phyloP scores from a whole-genome alignment of 2,329 filamentous ascomycete species.

The Beauveria rudraprayagi region DNA sequence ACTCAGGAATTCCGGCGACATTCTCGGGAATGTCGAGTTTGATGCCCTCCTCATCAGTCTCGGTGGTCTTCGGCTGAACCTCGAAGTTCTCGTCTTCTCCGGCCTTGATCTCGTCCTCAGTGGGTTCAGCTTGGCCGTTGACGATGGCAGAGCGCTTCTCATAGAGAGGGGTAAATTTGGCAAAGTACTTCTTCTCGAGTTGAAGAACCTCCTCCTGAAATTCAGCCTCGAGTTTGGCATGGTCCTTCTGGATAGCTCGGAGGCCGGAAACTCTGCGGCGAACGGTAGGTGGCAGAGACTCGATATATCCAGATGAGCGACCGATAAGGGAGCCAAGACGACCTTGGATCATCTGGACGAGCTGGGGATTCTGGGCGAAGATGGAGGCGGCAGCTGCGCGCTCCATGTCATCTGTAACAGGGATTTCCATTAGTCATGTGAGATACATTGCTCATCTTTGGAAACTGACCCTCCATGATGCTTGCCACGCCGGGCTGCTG shows the following conservation, averaged over 20 bases:
- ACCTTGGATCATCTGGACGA: slow-evolving; percentile 96
- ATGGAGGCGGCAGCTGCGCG: slow-evolving; percentile 80
- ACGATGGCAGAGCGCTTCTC: slow-evolving; percentile 89
- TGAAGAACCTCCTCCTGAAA: slow-evolving; percentile 98
- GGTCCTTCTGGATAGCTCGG: slow-evolving; percentile 97
- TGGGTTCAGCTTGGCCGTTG: slow-evolving; percentile 80
- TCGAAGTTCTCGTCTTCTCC: slow-evolving; percentile 76
- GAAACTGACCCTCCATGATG: slow-evolving; percentile 85
- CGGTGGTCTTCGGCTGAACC: slow-evolving; percentile 62
- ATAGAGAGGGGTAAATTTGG: slow-evolving; percentile 96
- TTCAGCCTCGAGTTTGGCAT: slow-evolving; percentile 94
- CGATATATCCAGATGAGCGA: slow-evolving; percentile 93
- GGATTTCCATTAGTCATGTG: slow-evolving; percentile 16
- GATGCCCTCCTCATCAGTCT: slow-evolving; percentile 53
- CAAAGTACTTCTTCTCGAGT: slow-evolving; percentile 99
- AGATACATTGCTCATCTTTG: slow-evolving; percentile 9
- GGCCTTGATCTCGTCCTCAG: slow-evolving; percentile 75
- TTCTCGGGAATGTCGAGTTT: slow-evolving; percentile 47
- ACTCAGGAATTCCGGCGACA: slow-evolving; percentile 85
- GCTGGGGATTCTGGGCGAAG: slow-evolving; percentile 89
- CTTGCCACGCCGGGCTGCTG: slow-evolving; percentile 89
- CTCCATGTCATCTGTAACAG: slow-evolving; percentile 72
- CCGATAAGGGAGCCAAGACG: slow-evolving; percentile 90
- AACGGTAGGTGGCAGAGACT: slow-evolving; percentile 83
- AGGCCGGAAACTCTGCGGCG: slow-evolving; percentile 90